A percentile compares a stretch with the other conserved stretches of the same genome.
Conservation (phyloP, 257 asterid species). For the Solanum microdontum region DNA sequence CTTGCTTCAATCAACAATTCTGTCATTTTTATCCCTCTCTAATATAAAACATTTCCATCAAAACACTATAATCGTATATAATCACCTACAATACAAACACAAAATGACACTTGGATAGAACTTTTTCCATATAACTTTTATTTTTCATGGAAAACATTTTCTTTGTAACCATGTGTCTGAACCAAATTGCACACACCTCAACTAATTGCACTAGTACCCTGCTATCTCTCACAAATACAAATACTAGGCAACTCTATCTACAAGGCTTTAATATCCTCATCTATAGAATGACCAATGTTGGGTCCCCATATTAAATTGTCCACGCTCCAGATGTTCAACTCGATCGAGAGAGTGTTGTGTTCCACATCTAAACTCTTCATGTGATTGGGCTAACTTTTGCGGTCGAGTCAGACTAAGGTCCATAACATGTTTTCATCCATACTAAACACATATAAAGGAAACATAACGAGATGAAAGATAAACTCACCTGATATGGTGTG, state of each 20-base stretch:
- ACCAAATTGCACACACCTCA: neutral
- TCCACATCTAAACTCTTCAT: neutral
- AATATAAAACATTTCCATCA: neutral
- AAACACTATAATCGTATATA: neutral
- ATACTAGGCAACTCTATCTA: neutral
- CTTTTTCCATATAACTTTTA: neutral
- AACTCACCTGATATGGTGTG: neutral
- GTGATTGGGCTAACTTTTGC: neutral
- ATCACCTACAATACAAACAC: neutral
- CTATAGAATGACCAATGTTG: neutral
- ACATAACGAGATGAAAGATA: neutral
- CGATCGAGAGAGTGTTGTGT: neutral
- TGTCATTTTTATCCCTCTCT: neutral
- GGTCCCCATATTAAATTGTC: neutral
- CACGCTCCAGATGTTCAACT: neutral
- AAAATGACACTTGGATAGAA: neutral
- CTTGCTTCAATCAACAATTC: neutral
- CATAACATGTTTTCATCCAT: neutral
- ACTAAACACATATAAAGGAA: neutral
- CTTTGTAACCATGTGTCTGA: neutral
- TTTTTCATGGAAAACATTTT: neutral
- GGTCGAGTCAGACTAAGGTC: neutral
- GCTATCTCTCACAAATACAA: neutral
- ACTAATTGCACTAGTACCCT: neutral
- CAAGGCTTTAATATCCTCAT: neutral